Evolutionary conservation across 2,329 filamentous ascomycete species (phyloP), one percentile per base, ranked within the genome.

Genomic region (Sclerotiophoma versabilis): DNA sequence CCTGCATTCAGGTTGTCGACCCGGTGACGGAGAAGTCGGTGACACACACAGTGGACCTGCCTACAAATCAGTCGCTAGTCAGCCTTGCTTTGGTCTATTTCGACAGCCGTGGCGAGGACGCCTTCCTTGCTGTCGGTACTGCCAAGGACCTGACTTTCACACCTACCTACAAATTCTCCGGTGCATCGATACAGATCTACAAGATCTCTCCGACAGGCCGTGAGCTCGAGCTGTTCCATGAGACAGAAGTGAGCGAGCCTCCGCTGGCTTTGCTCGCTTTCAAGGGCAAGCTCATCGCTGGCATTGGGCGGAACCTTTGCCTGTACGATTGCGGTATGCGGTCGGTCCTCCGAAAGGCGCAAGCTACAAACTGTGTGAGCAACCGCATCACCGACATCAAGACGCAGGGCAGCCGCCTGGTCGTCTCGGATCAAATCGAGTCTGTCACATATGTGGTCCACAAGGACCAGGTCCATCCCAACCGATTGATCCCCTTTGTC

Each of bases 301-400:
- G 93, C 38, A 83, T 97, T 41, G 93, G 93, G 49, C 87, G 88
- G 64, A 87, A 89, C 27, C 78, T 99, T 20, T 86, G 91, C 47
- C 84, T 97, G 39, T 99, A 96, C 70, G 96, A 99, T 70, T 85
- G 98, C 12, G 95, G 96, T 60, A 89, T 96, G 83, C 89, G 90
- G 64, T 92, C 96, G 68, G 83, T 99, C 69, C 85, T 99, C 8
- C 90, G 95, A 54, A 99, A 99, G 75, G 86, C 92, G 1, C 92
- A 96, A 74, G 87, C 90, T 0, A 85, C 62, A 1, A 64, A 91
- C 51, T 90, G 91, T 6, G 86, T 87, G 1, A 84, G 91, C 0
- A 90, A 91, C 61, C 83, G 93, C n/a, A 95, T 99, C 63, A 89
- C 93, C 29, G 91, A 89, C 5, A 80, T 99, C 25, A 89, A 95